These are phyloP conservation scores for Teunomyces barrocoloradensis DNA, from an alignment of 805 yeast genomes.

Conservation along the genomic window DNA sequence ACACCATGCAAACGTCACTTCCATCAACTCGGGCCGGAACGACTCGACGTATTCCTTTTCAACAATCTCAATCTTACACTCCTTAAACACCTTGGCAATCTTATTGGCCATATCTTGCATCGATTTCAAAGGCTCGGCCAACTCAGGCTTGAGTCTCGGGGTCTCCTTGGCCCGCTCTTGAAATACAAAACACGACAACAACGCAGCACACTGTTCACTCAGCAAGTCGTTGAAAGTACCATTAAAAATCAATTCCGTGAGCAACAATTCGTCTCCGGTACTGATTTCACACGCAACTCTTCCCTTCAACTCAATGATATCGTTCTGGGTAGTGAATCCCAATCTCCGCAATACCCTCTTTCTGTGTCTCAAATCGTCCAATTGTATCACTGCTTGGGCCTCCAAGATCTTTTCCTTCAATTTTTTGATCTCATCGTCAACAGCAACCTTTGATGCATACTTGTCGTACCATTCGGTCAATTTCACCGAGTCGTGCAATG, in stretches of 20 bases:
- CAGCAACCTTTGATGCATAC: conserved; percentile 61
- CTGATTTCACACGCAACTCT: conserved; percentile 96
- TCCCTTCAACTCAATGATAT: conserved; percentile 93
- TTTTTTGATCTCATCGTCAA: conserved; percentile 56
- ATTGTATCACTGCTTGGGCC: conserved; percentile 87
- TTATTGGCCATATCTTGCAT: conserved; percentile 88
- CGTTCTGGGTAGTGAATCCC: conserved; percentile 83
- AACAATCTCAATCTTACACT: conserved; percentile 83
- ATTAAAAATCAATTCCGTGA: conserved; percentile 91
- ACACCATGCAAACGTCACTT: conserved; percentile 95
- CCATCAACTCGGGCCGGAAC: conserved; percentile 93
- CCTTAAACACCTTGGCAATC: conserved; percentile 85
- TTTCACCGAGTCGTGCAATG: conserved; percentile 60
- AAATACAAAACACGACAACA: conserved; percentile 92
- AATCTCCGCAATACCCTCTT: conserved; percentile 89
- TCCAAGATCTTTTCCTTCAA: conserved; percentile 67
- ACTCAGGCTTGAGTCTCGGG: conserved; percentile 81
- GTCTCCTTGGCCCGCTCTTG: conserved; percentile 91
- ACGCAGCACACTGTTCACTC: conserved; percentile 89
- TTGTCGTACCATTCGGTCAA: conserved; percentile 60
- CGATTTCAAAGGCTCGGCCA: conserved; percentile 87
- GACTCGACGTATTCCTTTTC: conserved; percentile 92
- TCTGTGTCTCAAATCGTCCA: conserved; percentile 90
- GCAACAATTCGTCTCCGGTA: conserved; percentile 79
- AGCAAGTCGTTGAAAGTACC: conserved; percentile 89